Base-by-base conservation (phyloP, 768 basidiomycete species). In the Suillus variegatus region DNA sequence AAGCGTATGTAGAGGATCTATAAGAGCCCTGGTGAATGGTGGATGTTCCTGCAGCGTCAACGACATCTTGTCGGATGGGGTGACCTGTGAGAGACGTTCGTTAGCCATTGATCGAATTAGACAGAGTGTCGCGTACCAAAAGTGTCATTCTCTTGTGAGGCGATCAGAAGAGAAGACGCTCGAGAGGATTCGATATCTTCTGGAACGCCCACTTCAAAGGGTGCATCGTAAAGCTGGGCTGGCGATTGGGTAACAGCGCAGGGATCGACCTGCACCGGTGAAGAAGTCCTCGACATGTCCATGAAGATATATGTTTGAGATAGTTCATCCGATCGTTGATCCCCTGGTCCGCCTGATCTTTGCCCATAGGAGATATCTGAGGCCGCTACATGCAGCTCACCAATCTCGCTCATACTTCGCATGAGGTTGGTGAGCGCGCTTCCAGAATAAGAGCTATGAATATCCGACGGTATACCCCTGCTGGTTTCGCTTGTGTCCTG, bases 371-470 rank as follows among this genome's bases (percentile, higher is more conserved):
- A 64, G 62, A 69, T 3, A 68, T 69, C 6, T 61, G 71, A 16
- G 63, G 65, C 46, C 57, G 65, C 16, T 65, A 67, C 58, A 28
- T 67, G 72, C 35, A 74, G 61, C 47, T 74, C 77, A 16, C 74
- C 74, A 13, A 81, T 72, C 61, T 75, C 76, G n/a, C 76, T 77
- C 55, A 83, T 71, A 62, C 80, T 82, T 9, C 80, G 81, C 38
- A 80, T 75, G 22, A 82, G 77, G 10, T 72, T 74, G 8, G 74
- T 72, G 14, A 83, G 72, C 0, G 80, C 80, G 63, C 81, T 82
- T 25, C 71, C 71, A 0, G 73, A 72, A 28, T 69, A 65, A 8
- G 77, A 78, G 52, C 71, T 71, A 40, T 65, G 74, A 32, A 76
- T 72, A 60, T 79, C 76, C 3, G 74, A 65, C 28, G 75, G 74